phyloP scores from a whole-genome alignment of 345 rosid genomes.

The Brassica napus region Da-Ae NC_063448.1:15244501-15245000 shows the following conservation, averaged over 20 bases:
- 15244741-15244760: background rate
- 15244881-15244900: conserved; percentile 21
- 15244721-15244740: background rate
- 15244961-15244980: too few species aligned
- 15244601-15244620: background rate
- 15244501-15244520: conserved; percentile 23
- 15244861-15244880: conserved; percentile 31
- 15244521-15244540: conserved; percentile 25
- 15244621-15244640: background rate
- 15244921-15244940: conserved; percentile 13
- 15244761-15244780: conserved; percentile 12
- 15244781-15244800: conserved; percentile 18
- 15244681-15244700: background rate
- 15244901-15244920: conserved; percentile 54
- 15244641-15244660: conserved; percentile 13
- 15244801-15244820: conserved; percentile 14
- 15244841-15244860: conserved; percentile 37
- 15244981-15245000: too few species aligned
- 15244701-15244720: background rate
- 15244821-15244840: conserved; percentile 37
- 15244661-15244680: background rate
- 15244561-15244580: conserved; percentile 36
- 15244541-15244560: conserved; percentile 29
- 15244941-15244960: too few species aligned
- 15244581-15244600: background rate